A percentile compares a stretch with the other conserved stretches of the same genome.
phyloP scores from a whole-genome alignment of 192 early-diverging fungal genomes.

The Coemansia sp. region DNA sequence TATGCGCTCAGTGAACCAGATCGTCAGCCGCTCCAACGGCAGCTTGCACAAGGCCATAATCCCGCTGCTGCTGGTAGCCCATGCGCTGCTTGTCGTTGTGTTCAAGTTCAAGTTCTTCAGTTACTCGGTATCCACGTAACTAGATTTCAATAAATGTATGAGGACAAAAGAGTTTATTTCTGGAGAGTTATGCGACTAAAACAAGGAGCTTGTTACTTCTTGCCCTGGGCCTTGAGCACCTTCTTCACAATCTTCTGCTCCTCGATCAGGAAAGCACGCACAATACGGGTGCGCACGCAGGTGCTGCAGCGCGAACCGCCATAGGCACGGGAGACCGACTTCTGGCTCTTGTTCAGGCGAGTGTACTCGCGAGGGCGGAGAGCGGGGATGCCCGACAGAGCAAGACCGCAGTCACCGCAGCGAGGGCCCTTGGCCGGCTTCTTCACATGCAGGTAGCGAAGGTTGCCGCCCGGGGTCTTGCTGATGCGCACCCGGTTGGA shows the following conservation, averaged over 20 bases:
- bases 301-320: constrained; percentile 92
- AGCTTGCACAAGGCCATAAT: constrained; percentile 68
- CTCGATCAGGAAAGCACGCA: constrained; percentile 98
- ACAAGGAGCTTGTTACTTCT: constrained; percentile 45
- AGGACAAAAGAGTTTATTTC: constrained; percentile 4
- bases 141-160: not conserved
- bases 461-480: constrained; percentile 85
- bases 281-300: constrained; percentile 86
- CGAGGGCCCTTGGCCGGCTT: constrained; percentile 89
- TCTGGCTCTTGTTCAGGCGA: constrained; percentile 86
- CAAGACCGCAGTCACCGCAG: constrained; percentile 95
- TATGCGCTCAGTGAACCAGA: constrained; percentile 47
- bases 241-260: constrained; percentile 99
- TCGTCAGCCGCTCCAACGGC: constrained; percentile 67
- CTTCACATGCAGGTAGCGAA: constrained; percentile 86
- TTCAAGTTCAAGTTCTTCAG: constrained; percentile 88
- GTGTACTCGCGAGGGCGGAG: constrained; percentile 92
- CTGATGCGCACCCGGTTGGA: constrained; percentile 74
- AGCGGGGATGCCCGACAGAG: constrained; percentile 85
- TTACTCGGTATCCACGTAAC: constrained; percentile 48
- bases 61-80: constrained; percentile 61
- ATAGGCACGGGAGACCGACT: constrained; percentile 92
- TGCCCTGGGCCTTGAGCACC: constrained; percentile 80
- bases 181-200: constrained; percentile 2
- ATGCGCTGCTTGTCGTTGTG: constrained; percentile 67